phyloP scores from a whole-genome alignment of 169 alveolate genomes.

The Fabrea salina region DNA sequence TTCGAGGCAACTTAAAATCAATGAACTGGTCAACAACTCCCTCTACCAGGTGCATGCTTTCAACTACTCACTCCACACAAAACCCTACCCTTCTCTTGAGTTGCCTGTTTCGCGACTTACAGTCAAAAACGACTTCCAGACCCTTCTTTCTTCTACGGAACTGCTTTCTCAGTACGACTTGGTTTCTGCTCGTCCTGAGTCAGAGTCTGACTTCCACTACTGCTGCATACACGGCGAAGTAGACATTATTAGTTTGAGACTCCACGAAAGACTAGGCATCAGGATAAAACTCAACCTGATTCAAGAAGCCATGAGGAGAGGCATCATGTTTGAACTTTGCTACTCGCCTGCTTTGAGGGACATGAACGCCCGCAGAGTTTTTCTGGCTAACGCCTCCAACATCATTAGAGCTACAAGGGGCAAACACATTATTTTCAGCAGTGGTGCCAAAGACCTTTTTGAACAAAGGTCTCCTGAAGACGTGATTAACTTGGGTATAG shows the following conservation, averaged over 20 bases:
- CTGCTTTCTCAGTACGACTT: conserved; percentile 5
- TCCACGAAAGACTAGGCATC: conserved; percentile 1
- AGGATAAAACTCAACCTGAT: conserved; percentile 3
- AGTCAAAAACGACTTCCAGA: background rate
- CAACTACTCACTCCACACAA: background rate
- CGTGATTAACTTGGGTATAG: conserved; percentile 16
- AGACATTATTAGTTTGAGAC: conserved; percentile 1
- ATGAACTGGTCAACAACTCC: background rate
- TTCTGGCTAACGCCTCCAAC: conserved; percentile 4
- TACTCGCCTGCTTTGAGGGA: conserved; percentile 20
- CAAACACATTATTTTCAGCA: conserved; percentile 13
- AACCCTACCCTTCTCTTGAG: background rate
- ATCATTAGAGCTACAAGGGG: conserved; percentile 17
- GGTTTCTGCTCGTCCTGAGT: conserved; percentile 11
- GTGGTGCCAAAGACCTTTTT: conserved; percentile 6
- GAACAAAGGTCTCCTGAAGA: conserved; percentile 28
- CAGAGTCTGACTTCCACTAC: conserved; percentile 2
- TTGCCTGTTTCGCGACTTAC: background rate
- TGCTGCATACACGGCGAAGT: conserved; percentile 13
- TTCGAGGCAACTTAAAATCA: background rate
- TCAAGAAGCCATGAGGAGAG: conserved; percentile 22
- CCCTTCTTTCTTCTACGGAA: background rate
- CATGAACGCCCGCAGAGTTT: conserved; percentile 10
- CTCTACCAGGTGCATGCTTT: background rate
- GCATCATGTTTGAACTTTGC: conserved; percentile 28